Conservation (phyloP, 495 filamentous ascomycete genomes). For the Aspergillus panamensis region DNA sequence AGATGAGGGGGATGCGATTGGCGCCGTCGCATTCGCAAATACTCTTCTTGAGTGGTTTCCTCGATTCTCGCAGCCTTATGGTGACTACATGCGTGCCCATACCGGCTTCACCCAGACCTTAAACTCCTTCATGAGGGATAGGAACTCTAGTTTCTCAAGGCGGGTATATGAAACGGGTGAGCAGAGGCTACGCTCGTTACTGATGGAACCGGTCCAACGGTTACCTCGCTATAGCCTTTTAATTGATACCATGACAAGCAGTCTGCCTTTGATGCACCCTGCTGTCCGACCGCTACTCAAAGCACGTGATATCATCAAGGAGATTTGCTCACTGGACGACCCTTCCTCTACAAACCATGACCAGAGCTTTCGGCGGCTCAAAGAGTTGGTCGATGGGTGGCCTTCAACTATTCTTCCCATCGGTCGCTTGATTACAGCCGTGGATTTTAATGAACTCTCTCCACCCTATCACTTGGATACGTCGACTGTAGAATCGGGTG, state of each 20-base stretch:
- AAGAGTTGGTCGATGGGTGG: constrained; percentile 76
- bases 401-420: constrained; percentile 65
- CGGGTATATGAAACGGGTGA: constrained; percentile 81
- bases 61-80: constrained; percentile 81
- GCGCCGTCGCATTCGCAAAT: constrained; percentile 69
- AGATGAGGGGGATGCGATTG: constrained; percentile 64
- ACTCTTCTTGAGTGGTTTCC: constrained; percentile 86
- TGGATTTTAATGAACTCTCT: constrained; percentile 73
- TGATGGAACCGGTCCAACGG: constrained; percentile 95
- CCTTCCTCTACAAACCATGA: constrained; percentile 59
- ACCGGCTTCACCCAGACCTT: constrained; percentile 78
- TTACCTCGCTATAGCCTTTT: constrained; percentile 92
- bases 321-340: constrained; percentile 87
- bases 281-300: constrained; percentile 75
- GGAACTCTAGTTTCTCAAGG: constrained; percentile 73
- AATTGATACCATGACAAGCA: constrained; percentile 89
- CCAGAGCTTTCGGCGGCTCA: constrained; percentile 66
- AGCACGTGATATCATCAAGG: constrained; percentile 85
- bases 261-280: constrained; percentile 77
- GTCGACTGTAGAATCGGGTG: constrained; percentile 34
- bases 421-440: constrained; percentile 79
- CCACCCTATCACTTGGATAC: constrained; percentile 62
- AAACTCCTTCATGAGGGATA: constrained; percentile 65
- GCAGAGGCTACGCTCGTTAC: constrained; percentile 81
- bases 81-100: constrained; percentile 84